These are phyloP conservation scores for Euphorbia neoarborescens DNA, from an alignment of 441 rosid genomes.

Conservation along the genomic window DNA sequence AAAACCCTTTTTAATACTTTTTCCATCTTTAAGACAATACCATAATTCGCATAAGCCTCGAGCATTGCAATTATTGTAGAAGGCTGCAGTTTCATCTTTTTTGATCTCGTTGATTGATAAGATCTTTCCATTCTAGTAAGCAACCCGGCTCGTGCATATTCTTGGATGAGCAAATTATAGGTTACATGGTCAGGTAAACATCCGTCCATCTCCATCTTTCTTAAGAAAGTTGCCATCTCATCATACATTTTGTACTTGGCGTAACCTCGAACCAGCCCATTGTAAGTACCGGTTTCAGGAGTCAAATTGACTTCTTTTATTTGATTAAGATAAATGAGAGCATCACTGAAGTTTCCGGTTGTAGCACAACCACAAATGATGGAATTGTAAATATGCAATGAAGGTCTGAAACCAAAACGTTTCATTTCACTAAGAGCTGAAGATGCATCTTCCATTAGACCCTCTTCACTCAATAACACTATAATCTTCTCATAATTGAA, in stretches of 20 bases:
- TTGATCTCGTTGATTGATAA: constrained; percentile 34
- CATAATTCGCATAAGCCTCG: constrained; percentile 52
- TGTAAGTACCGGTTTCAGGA: constrained; percentile 42
- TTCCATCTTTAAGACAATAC: constrained; percentile 56
- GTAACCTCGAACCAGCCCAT: constrained; percentile 56
- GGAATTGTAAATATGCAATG: constrained; percentile 45
- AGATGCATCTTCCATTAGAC: constrained; percentile 42
- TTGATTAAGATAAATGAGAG: constrained; percentile 34
- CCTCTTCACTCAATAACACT: constrained; percentile 39
- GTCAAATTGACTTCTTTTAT: constrained; percentile 38
- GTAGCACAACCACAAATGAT: constrained; percentile 45
- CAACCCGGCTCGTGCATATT: constrained; percentile 54
- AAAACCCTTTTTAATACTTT: constrained; percentile 31
- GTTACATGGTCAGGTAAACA: constrained; percentile 48
- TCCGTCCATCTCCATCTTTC: constrained; percentile 49
- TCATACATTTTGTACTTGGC: constrained; percentile 55
- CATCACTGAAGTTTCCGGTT: constrained; percentile 46
- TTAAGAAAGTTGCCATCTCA: constrained; percentile 52
- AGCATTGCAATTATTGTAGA: constrained; percentile 50
- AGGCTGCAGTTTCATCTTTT: constrained; percentile 43
- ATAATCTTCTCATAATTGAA: constrained; percentile 51
- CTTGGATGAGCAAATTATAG: constrained; percentile 53
- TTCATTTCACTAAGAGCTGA: constrained; percentile 41
- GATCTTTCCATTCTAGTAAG: constrained; percentile 53
- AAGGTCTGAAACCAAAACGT: constrained; percentile 32